Evolutionary conservation across 805 yeast species (phyloP).

Genomic region (Pichia nanzhaoensis): DNA sequence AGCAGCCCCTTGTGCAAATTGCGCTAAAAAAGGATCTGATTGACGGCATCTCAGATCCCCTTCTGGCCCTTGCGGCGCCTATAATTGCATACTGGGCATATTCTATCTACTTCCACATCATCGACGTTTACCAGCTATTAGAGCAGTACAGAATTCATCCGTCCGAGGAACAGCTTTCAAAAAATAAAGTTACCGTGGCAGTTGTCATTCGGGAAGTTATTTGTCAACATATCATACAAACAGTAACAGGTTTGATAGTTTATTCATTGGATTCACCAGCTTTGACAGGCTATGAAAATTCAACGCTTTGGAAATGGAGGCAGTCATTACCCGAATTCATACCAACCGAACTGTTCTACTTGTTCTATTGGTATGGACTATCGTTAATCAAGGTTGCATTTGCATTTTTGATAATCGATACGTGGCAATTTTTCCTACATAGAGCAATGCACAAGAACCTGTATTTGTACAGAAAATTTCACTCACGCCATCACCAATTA

Average conservation of each 20-base stretch:
- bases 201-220: conserved; percentile 80
- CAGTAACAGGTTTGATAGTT: conserved; percentile 55
- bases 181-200: conserved; percentile 65
- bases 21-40: conserved; percentile 2
- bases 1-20: conserved; percentile 1
- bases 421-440: conserved; percentile 94
- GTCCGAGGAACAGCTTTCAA: conserved; percentile 67
- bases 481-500: conserved; percentile 88
- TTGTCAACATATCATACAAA: conserved; percentile 79
- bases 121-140: conserved; percentile 70
- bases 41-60: conserved; percentile 5
- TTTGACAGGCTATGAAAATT: conserved; percentile 43
- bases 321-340: conserved; percentile 29
- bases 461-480: conserved; percentile 69
- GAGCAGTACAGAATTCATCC: conserved; percentile 89
- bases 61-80: conserved; percentile 61
- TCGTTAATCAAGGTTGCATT: conserved; percentile 48
- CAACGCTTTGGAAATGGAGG: conserved; percentile 41
- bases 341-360: conserved; percentile 44
- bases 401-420: conserved; percentile 75
- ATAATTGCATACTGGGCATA: conserved; percentile 78
- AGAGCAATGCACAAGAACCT: conserved; percentile 82
- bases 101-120: conserved; percentile 63
- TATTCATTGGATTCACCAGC: conserved; percentile 52
- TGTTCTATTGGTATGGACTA: conserved; percentile 55